Conservation (phyloP, 2,329 filamentous ascomycete genomes). For the Bimuria novae-zelandiae region DNA sequence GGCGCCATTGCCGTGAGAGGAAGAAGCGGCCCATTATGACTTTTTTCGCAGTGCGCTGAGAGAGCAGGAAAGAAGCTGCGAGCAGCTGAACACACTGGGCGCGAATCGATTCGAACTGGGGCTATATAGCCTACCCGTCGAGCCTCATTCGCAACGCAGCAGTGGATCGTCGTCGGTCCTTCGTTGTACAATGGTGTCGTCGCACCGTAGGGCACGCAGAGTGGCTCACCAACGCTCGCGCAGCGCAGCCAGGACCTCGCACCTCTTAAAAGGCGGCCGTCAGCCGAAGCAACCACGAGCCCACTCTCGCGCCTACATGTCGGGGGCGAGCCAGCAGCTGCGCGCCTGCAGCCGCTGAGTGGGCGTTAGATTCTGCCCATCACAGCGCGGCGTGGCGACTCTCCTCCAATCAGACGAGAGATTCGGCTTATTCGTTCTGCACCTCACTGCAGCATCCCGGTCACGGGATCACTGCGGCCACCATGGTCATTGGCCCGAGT, state of each 20-base stretch:
- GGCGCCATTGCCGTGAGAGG: slow-evolving; percentile 60
- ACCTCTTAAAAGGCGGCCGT: background rate
- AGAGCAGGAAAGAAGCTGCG: background rate
- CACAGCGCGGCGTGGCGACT: slow-evolving; percentile 31
- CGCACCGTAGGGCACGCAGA: background rate
- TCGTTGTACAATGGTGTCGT: background rate
- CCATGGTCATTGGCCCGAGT: background rate
- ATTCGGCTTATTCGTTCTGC: background rate
- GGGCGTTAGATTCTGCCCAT: slow-evolving; percentile 35
- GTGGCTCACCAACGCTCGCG: background rate
- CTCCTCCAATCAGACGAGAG: slow-evolving; percentile 26
- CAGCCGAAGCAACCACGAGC: slow-evolving; percentile 4
- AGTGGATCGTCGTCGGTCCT: background rate
- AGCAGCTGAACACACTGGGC: background rate
- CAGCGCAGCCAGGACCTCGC: background rate
- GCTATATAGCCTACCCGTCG: background rate
- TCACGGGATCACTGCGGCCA: background rate
- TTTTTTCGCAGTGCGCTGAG: background rate
- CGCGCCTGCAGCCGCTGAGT: slow-evolving; percentile 37
- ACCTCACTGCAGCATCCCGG: slow-evolving; percentile 8
- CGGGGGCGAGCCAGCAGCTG: slow-evolving; percentile 19
- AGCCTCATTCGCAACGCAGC: background rate
- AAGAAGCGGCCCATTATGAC: slow-evolving; percentile 49
- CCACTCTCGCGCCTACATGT: slow-evolving; percentile 13
- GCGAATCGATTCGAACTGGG: too few species aligned